phyloP scores from a whole-genome alignment of 306 rosid genomes.

The Neltuma alba region DNA sequence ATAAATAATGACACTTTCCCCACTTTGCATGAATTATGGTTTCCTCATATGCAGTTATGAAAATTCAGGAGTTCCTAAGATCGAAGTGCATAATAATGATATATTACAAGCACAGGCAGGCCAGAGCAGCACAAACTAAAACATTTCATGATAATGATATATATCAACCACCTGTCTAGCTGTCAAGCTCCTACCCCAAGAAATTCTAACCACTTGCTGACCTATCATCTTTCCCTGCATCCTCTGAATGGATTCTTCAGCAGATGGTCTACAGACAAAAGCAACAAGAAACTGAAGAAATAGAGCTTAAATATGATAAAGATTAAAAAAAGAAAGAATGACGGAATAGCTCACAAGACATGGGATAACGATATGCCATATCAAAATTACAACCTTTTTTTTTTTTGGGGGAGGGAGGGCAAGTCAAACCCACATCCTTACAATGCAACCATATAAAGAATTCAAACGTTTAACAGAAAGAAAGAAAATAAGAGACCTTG shows the following conservation, averaged over 20 bases:
- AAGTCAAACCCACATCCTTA: conserved; percentile 31
- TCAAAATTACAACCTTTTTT: conserved; percentile 37
- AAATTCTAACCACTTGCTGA: conserved; percentile 74
- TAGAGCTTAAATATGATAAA: conserved; percentile 16
- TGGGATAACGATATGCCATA: conserved; percentile 35
- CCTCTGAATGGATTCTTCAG: conserved; percentile 87
- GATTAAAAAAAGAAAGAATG: conserved; percentile 22
- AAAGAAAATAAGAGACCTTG: conserved; percentile 53
- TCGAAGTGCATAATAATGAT: conserved; percentile 10
- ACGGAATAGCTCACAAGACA: conserved; percentile 45
- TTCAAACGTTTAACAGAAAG: conserved; percentile 31
- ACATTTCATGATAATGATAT: neutral
- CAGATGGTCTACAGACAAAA: conserved; percentile 62
- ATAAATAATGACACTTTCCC: neutral
- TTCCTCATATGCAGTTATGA: conserved; percentile 6
- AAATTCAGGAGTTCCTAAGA: conserved; percentile 11
- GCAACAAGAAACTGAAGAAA: conserved; percentile 21
- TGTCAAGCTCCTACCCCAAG: conserved; percentile 81
- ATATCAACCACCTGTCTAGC: conserved; percentile 73
- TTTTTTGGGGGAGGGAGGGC: neutral
- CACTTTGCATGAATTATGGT: neutral
- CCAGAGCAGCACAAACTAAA: neutral
- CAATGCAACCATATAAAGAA: conserved; percentile 19
- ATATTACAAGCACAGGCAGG: conserved; percentile 8
- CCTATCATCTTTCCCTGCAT: conserved; percentile 91